These are phyloP conservation scores for Sesbania bispinosa DNA, from an alignment of 306 rosid genomes.

Conservation along the genomic window DNA sequence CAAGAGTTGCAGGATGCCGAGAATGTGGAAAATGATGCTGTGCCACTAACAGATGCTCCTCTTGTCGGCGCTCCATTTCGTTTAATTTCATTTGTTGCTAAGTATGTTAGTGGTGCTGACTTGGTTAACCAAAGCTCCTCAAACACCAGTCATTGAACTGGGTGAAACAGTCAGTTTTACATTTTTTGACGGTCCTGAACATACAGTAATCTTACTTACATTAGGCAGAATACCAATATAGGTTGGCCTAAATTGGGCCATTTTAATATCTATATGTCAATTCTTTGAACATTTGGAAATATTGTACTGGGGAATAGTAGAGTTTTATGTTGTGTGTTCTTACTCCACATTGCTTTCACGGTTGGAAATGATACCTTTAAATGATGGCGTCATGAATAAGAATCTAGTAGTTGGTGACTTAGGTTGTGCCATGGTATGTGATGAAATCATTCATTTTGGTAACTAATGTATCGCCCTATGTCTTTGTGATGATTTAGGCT, in stretches of 20 bases:
- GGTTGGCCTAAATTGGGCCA: constrained; percentile 36
- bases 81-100: constrained; percentile 76
- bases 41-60: constrained; percentile 80
- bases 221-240: constrained; percentile 34
- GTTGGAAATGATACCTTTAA: background rate
- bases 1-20: constrained; percentile 33
- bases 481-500: background rate
- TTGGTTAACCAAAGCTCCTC: constrained; percentile 48
- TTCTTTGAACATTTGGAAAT: constrained; percentile 31
- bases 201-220: constrained; percentile 18
- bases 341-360: background rate
- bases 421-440: background rate
- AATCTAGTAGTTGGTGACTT: background rate
- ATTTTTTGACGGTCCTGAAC: background rate
- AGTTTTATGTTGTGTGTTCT: background rate
- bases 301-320: background rate
- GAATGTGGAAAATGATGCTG: constrained; percentile 36
- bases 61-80: constrained; percentile 90
- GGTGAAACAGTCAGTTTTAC: background rate
- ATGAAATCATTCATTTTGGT: constrained; percentile 11
- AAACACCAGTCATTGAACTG: constrained; percentile 33
- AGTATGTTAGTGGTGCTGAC: constrained; percentile 90
- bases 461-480: background rate
- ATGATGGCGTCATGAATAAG: constrained; percentile 1
- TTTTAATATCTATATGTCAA: constrained; percentile 16